These are phyloP conservation scores for Plasmodium gonderi DNA, from an alignment of 169 alveolate species.

Conservation along the genomic window DNA sequence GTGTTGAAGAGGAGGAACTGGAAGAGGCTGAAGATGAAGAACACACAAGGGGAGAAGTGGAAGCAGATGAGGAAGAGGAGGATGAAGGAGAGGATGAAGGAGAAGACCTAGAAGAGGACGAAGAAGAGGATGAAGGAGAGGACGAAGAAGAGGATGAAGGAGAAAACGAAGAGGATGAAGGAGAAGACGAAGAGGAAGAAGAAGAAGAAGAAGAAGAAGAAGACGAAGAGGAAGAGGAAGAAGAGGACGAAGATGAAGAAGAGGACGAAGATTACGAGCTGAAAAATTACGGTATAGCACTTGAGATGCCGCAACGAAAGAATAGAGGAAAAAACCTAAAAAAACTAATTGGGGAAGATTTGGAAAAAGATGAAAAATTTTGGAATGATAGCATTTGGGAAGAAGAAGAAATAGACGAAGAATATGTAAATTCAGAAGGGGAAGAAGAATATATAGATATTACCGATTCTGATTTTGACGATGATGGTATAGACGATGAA, in stretches of 20 bases:
- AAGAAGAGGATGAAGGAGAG: conserved; percentile 18
- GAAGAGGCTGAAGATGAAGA: conserved; percentile 35
- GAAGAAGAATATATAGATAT: conserved; percentile 87
- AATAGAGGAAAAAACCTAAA: conserved; percentile 86
- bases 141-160: background rate
- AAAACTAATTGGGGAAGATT: conserved; percentile 86
- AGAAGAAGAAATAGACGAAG: conserved; percentile 89
- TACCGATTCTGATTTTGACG: conserved; percentile 89
- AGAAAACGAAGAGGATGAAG: conserved; percentile 8
- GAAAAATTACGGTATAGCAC: conserved; percentile 86
- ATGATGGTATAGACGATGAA: conserved; percentile 74
- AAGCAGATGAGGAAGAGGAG: conserved; percentile 13
- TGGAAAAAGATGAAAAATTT: conserved; percentile 87
- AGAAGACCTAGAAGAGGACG: background rate
- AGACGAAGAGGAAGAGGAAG: conserved; percentile 39
- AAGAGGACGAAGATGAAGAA: conserved; percentile 74
- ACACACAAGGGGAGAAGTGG: background rate
- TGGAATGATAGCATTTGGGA: conserved; percentile 91
- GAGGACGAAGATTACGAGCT: conserved; percentile 74
- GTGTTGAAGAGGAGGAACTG: conserved; percentile 5
- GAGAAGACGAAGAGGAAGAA: background rate
- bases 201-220: conserved; percentile 9
- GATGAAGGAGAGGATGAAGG: background rate
- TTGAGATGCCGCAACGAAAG: conserved; percentile 86
- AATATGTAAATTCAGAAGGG: conserved; percentile 89